Conservation (phyloP, 2,329 filamentous ascomycete species). For the Colletotrichum sp. region DNA sequence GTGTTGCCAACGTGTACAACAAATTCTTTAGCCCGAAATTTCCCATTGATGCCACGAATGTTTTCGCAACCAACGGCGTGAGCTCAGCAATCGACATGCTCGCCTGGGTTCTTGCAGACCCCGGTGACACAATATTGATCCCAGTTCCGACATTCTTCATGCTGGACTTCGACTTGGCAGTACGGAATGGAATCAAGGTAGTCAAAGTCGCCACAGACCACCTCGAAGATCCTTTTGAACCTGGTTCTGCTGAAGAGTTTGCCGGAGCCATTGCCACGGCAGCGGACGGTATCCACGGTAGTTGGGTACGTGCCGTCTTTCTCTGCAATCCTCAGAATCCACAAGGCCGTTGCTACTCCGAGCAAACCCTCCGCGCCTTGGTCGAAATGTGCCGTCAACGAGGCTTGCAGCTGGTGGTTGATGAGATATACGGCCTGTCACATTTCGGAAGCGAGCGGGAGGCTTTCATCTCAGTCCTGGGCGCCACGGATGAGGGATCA, state of each 20-base stretch:
- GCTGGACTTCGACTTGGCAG: neutral
- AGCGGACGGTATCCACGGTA: accelerated
- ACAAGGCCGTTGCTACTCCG: neutral
- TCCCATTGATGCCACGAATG: neutral
- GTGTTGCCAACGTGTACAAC: neutral
- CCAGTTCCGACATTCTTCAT: neutral
- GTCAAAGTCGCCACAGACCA: neutral
- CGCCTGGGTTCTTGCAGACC: neutral
- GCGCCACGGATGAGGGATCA: neutral
- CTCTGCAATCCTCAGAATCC: neutral
- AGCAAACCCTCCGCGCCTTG: neutral
- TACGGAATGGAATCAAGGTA: neutral
- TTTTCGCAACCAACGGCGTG: neutral
- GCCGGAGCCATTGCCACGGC: neutral
- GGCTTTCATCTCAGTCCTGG: neutral
- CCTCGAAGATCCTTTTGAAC: neutral
- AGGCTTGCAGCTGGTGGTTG: neutral
- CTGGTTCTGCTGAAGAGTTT: accelerated
- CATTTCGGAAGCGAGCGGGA: neutral
- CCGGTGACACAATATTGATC: neutral
- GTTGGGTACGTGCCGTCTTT: neutral
- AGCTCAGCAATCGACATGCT: neutral
- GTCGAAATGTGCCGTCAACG: neutral
- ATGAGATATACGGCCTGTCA: neutral
- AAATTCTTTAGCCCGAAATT: neutral